phyloP scores from a whole-genome alignment of 805 yeast genomes.

The Cyberlindnera saturnus region DNA sequence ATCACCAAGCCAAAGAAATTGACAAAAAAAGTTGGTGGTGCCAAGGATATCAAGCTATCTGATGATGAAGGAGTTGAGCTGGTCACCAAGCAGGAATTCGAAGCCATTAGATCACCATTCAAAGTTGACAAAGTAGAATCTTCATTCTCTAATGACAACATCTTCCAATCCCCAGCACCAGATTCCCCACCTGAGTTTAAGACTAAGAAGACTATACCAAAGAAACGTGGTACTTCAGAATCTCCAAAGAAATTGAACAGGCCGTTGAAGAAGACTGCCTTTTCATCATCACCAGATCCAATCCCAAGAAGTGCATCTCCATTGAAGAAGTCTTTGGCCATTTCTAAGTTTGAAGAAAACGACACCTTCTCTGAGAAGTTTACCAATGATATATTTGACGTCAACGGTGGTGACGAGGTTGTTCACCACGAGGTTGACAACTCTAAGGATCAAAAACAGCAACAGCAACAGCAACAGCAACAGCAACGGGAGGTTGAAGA shows the following conservation, averaged over 20 bases:
- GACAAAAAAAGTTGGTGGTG: neutral
- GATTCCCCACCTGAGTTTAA: constrained; percentile 18
- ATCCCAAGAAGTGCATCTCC: constrained; percentile 11
- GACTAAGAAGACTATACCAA: constrained; percentile 17
- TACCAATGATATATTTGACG: neutral
- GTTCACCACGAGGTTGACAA: neutral
- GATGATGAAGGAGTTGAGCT: constrained; percentile 3
- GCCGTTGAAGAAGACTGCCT: constrained; percentile 22
- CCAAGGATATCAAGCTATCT: neutral
- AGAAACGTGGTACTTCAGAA: constrained; percentile 18
- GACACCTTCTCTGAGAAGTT: constrained; percentile 1
- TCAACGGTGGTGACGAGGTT: neutral
- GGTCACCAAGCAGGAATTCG: constrained; percentile 3
- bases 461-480: neutral
- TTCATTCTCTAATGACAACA: constrained; percentile 29
- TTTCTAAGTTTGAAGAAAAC: constrained; percentile 20
- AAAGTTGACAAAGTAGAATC: constrained; percentile 15
- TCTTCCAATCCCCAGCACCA: constrained; percentile 28
- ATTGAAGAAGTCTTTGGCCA: constrained; percentile 16
- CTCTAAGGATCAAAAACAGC: neutral
- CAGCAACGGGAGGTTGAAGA: neutral
- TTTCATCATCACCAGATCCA: constrained; percentile 24
- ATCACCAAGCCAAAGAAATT: neutral
- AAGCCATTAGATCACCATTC: constrained; percentile 5
- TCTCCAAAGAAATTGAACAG: constrained; percentile 2